phyloP scores from a whole-genome alignment of 1,284 basidiomycete genomes.

The Ganoderma resinaceum region DNA sequence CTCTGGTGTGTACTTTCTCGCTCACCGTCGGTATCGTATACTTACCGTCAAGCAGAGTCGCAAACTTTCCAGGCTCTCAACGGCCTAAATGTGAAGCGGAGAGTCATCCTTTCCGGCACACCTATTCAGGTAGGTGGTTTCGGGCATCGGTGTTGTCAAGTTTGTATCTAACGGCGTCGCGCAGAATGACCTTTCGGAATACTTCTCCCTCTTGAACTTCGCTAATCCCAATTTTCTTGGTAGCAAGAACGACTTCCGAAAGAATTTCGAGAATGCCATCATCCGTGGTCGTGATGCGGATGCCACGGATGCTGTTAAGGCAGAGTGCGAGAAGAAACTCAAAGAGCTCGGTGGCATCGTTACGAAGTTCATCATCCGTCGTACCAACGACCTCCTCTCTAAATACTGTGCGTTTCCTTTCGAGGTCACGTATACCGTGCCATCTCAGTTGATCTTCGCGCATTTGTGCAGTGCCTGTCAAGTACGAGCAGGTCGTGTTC shows the following conservation, averaged over 20 bases:
- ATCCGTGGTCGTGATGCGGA: constrained; percentile 93
- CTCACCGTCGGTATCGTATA: background rate
- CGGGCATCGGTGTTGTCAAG: too few relatives aligned
- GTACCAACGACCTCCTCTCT: constrained; percentile 96
- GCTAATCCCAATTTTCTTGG: constrained; percentile 97
- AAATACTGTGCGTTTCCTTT: constrained; percentile 83
- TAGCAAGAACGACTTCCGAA: constrained; percentile 91
- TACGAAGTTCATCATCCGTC: constrained; percentile 95
- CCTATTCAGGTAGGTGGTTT: constrained; percentile 79
- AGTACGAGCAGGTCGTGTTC: constrained; percentile 99
- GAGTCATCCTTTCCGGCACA: constrained; percentile 96
- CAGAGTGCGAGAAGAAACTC: constrained; percentile 88
- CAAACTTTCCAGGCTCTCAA: constrained; percentile 91
- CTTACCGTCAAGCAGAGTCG: constrained; percentile 61
- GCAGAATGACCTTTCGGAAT: constrained; percentile 96
- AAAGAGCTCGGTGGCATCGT: constrained; percentile 93
- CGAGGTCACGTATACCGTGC: background rate
- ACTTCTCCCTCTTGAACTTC: constrained; percentile 96
- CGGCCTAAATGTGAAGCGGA: constrained; percentile 87
- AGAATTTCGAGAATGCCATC: constrained; percentile 96
- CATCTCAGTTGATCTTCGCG: constrained; percentile 10
- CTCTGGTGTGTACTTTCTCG: constrained; percentile 64
- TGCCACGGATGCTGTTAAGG: constrained; percentile 86
- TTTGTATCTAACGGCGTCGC: constrained; percentile 5
- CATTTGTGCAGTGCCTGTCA: constrained; percentile 84